Evolutionary conservation across 169 alveolate species (phyloP).

Genomic region (Neospora caninum): DNA sequence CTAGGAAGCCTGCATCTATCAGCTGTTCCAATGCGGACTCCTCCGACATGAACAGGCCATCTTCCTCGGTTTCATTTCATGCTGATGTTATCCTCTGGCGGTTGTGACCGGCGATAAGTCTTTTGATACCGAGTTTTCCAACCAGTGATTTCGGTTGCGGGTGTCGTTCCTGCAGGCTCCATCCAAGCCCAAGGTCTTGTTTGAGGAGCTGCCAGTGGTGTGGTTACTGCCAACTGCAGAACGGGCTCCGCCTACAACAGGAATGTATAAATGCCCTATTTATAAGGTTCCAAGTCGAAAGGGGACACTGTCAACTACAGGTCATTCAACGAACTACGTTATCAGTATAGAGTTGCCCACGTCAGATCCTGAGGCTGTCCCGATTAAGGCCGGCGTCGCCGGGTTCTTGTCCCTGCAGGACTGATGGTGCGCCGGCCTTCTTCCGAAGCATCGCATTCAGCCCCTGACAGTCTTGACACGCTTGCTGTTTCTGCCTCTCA

Average conservation of each 20-base stretch:
- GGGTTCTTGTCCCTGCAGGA: constrained; percentile 89
- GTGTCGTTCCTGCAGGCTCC: constrained; percentile 69
- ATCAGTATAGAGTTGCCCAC: constrained; percentile 90
- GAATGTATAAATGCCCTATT: constrained; percentile 86
- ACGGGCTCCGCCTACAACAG: constrained; percentile 82
- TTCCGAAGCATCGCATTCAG: not conserved
- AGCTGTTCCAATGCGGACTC: too few relatives aligned
- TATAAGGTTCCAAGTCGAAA: constrained; percentile 90
- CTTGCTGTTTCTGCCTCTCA: too few relatives aligned
- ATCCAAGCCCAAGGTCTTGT: constrained; percentile 87
- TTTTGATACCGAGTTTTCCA: too few relatives aligned
- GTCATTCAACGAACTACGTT: constrained; percentile 95
- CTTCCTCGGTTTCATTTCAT: too few relatives aligned
- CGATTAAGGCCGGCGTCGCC: constrained; percentile 96
- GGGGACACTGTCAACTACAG: constrained; percentile 94
- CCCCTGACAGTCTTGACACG: too few relatives aligned
- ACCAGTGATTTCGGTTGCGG: too few relatives aligned
- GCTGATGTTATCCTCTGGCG: too few relatives aligned
- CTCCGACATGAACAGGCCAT: too few relatives aligned
- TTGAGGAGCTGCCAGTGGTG: constrained; percentile 90
- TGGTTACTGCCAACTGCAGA: constrained; percentile 89
- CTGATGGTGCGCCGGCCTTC: not conserved
- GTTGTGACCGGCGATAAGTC: too few relatives aligned
- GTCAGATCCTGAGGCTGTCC: constrained; percentile 85
- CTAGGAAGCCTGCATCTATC: too few relatives aligned